Percentiles rank a stretch among this genome's conserved stretches.
Evolutionary conservation across 108 stramenopile species (phyloP).

Genomic region (Phaeodactylum tricornutum): DNA sequence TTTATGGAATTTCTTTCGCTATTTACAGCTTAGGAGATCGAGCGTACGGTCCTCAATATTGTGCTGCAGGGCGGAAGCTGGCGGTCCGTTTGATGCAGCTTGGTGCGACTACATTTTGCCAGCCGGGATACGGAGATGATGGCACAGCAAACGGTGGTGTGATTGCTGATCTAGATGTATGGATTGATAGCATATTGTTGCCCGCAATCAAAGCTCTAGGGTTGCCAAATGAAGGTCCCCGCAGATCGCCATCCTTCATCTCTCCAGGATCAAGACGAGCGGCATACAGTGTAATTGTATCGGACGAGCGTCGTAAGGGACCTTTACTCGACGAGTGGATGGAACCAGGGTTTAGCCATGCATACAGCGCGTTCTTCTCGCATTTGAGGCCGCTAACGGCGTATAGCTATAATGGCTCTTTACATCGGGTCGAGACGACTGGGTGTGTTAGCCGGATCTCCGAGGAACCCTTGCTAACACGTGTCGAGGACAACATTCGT

Average conservation of each 20-base stretch:
- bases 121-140: slow-evolving; percentile 81
- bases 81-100: slow-evolving; percentile 68
- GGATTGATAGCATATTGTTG: slow-evolving; percentile 27
- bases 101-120: slow-evolving; percentile 40
- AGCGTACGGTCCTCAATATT: slow-evolving; percentile 76
- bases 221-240: not conserved
- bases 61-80: slow-evolving; percentile 76
- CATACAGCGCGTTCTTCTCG: slow-evolving; percentile 50
- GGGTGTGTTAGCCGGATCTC: no score
- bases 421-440: no score
- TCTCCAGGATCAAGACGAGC: no score
- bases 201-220: not conserved
- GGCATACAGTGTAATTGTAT: no score
- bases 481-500: slow-evolving; percentile 45
- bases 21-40: slow-evolving; percentile 79
- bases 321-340: slow-evolving; percentile 65
- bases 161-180: slow-evolving; percentile 73
- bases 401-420: slow-evolving; percentile 34
- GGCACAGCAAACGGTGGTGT: slow-evolving; percentile 68
- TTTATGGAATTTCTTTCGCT: slow-evolving; percentile 38
- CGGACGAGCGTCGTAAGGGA: no score
- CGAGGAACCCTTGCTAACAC: slow-evolving; percentile 26
- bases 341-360: slow-evolving; percentile 11
- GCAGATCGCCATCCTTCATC: no score
- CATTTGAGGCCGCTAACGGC: slow-evolving; percentile 45